Percentiles rank a stretch among this genome's conserved stretches.
phyloP scores from a whole-genome alignment of 2,329 filamentous ascomycete genomes.

The Penicillium vulpinum region DNA sequence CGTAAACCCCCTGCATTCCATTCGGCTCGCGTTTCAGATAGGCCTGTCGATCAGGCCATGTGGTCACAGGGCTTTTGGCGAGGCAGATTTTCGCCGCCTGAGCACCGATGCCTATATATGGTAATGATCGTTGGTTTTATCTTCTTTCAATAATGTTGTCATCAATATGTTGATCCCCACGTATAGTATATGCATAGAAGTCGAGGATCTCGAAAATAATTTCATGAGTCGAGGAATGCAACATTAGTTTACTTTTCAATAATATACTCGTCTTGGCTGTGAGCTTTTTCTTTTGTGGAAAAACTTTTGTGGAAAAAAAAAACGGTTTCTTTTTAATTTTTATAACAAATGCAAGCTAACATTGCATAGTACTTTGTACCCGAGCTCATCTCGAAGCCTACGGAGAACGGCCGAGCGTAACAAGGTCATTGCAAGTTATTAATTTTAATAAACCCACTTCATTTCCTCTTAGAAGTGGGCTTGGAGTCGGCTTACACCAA shows the following conservation, averaged over 20 bases:
- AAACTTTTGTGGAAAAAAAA: too few relatives aligned
- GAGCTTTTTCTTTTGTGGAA: not conserved
- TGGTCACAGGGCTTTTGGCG: constrained; percentile 1
- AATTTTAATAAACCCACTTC: not conserved
- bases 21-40: constrained; percentile 7
- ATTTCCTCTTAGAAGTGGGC: not conserved
- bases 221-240: not conserved
- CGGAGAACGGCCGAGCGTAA: not conserved
- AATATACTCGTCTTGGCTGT: not conserved
- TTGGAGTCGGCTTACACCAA: not conserved
- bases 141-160: not conserved
- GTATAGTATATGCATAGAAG: not conserved
- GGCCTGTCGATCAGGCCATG: constrained; percentile 13
- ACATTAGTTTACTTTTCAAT: not conserved
- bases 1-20: not conserved
- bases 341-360: not conserved
- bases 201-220: not conserved
- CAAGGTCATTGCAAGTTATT: not conserved
- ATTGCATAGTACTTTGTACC: not conserved
- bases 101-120: not conserved
- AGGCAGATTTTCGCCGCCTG: constrained; percentile 7
- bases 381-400: not conserved
- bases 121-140: not conserved
- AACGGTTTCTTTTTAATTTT: not conserved
- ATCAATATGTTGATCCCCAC: not conserved